Evolutionary conservation across 371 early-diverging fungal species (phyloP).

Genomic region (Mucor piriformis): DNA sequence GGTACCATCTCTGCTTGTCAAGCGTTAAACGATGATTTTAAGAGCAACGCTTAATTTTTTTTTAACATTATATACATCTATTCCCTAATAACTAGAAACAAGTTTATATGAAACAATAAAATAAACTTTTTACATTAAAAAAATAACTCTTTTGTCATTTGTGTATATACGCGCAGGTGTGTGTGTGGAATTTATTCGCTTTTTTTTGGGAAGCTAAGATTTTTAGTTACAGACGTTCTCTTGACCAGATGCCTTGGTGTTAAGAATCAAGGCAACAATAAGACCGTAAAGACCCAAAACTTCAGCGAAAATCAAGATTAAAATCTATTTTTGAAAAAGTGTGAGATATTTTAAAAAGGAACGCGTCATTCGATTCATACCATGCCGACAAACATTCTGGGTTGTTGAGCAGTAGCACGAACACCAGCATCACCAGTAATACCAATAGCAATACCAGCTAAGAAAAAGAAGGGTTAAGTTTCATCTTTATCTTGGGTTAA

Average conservation of each 20-base stretch:
- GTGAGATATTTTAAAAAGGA: neutral
- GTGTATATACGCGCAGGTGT: neutral
- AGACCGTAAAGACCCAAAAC: constrained; percentile 94
- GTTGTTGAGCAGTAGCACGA: constrained; percentile 91
- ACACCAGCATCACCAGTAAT: constrained; percentile 96
- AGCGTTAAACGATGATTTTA: constrained; percentile 52
- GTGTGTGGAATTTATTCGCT: neutral
- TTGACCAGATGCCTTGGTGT: constrained; percentile 76
- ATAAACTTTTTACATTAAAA: neutral
- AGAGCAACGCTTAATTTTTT: neutral
- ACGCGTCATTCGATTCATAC: constrained; percentile 32
- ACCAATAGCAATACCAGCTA: constrained; percentile 96
- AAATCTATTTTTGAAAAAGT: constrained; percentile 37
- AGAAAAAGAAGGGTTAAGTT: neutral
- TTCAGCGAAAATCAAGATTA: constrained; percentile 99
- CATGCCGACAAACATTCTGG: constrained; percentile 93
- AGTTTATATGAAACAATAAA: no score
- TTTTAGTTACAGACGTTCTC: constrained; percentile 43
- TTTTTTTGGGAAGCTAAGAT: no score
- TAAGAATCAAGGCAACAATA: constrained; percentile 95
- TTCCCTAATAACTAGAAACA: no score
- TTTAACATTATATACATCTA: no score
- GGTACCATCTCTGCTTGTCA: constrained; percentile 63
- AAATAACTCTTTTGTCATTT: no score
- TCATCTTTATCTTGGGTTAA: neutral